Evolutionary conservation across 179 eudicot genomes (phyloP).

Genomic region (Spinacia oleracea): DNA sequence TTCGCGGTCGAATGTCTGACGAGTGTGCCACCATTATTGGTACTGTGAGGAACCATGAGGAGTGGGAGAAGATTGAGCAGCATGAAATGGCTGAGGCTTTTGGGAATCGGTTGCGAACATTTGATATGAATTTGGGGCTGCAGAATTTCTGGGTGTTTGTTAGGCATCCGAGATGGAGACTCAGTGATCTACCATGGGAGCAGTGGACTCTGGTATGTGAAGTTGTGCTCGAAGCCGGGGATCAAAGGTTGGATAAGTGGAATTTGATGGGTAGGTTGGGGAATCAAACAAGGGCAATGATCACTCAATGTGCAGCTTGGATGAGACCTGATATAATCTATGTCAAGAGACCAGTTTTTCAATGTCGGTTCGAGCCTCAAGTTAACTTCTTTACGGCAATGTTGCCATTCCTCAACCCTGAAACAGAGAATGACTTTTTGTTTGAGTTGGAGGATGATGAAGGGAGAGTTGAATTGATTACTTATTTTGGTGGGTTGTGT

Average conservation of each 20-base stretch:
- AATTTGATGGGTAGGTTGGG: constrained; percentile 96
- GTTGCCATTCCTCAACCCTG: constrained; percentile 70
- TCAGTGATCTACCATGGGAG: constrained; percentile 85
- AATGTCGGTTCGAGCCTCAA: constrained; percentile 92
- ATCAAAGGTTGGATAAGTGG: constrained; percentile 94
- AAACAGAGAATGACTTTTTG: constrained; percentile 59
- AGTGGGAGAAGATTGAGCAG: constrained; percentile 89
- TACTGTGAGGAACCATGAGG: constrained; percentile 76
- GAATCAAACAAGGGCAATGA: constrained; percentile 59
- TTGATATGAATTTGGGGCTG: constrained; percentile 52
- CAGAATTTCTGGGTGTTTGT: constrained; percentile 83
- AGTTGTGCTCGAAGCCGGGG: constrained; percentile 72
- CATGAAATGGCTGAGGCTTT: constrained; percentile 74
- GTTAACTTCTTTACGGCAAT: constrained; percentile 63
- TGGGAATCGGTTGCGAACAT: constrained; percentile 47
- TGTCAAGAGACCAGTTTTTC: constrained; percentile 86
- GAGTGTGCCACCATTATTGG: constrained; percentile 69
- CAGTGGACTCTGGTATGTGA: constrained; percentile 98
- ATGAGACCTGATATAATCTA: constrained; percentile 92
- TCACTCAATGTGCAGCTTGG: constrained; percentile 97
- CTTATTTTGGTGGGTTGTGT: constrained; percentile 91
- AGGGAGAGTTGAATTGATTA: constrained; percentile 71
- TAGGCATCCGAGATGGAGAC: constrained; percentile 88
- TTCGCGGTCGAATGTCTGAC: constrained; percentile 73
- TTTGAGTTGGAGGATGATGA: constrained; percentile 73